Evolutionary conservation across 257 asterid genomes (phyloP).

Genomic region (Nicotiana knightiana): DNA sequence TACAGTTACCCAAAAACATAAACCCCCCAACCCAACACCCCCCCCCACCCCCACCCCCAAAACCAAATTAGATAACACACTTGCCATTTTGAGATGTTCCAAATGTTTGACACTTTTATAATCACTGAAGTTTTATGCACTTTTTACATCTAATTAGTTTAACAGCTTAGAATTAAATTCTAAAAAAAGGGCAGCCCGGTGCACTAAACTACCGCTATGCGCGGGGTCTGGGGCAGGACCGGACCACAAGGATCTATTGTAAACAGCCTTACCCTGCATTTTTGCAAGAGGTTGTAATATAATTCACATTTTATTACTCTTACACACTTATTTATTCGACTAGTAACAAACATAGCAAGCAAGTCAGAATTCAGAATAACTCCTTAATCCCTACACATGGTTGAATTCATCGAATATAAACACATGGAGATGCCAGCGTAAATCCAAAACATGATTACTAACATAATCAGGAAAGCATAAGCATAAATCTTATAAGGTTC

Average conservation of each 20-base stretch:
- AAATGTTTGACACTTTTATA: neutral
- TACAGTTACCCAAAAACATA: too few relatives aligned
- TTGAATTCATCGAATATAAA: neutral
- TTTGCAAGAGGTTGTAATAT: neutral
- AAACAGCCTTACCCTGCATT: too few relatives aligned
- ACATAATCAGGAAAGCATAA: neutral
- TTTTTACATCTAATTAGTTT: neutral
- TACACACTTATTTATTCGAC: neutral
- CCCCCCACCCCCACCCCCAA: neutral
- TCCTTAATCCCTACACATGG: neutral
- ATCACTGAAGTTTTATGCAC: neutral
- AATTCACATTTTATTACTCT: neutral
- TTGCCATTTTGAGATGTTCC: neutral
- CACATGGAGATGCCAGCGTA: neutral
- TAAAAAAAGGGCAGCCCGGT: too few relatives aligned
- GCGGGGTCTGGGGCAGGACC: too few relatives aligned
- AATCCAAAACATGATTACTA: neutral
- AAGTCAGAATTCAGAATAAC: neutral
- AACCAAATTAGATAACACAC: neutral
- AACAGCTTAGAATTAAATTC: neutral
- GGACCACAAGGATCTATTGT: too few relatives aligned
- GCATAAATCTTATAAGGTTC: neutral
- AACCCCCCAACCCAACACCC: neutral
- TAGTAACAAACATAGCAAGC: neutral
- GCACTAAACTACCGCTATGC: too few relatives aligned